These are phyloP conservation scores for Hamigera avellanea DNA, from an alignment of 495 filamentous ascomycete species.

Conservation along the genomic window DNA sequence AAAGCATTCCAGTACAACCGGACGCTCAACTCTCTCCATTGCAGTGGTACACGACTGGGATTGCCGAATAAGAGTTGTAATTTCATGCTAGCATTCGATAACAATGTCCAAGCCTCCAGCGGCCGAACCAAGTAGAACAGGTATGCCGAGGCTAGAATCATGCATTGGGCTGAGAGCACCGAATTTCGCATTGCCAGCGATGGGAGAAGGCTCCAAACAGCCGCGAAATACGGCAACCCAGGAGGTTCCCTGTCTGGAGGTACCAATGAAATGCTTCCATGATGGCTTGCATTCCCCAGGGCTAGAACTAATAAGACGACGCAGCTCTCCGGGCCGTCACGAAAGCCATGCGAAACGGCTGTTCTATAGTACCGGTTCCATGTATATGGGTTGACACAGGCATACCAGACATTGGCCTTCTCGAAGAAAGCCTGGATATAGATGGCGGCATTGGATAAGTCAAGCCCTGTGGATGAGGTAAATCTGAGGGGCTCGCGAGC, in stretches of 20 bases:
- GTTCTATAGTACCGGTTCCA: slow-evolving; percentile 67
- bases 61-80: slow-evolving; percentile 64
- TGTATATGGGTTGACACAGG: slow-evolving; percentile 71
- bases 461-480: slow-evolving; percentile 46
- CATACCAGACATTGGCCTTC: slow-evolving; percentile 74
- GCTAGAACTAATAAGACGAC: slow-evolving; percentile 70
- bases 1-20: slow-evolving; percentile 77
- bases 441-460: slow-evolving; percentile 60
- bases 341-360: slow-evolving; percentile 59
- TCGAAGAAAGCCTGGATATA: slow-evolving; percentile 72
- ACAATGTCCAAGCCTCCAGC: slow-evolving; percentile 69
- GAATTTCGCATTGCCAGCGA: slow-evolving; percentile 69
- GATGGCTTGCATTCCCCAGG: slow-evolving; percentile 59
- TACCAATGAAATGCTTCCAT: slow-evolving; percentile 61
- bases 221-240: slow-evolving; percentile 68
- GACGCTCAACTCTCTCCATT: slow-evolving; percentile 59
- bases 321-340: slow-evolving; percentile 68
- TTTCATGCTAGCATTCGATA: slow-evolving; percentile 70
- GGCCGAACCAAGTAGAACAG: slow-evolving; percentile 73
- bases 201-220: slow-evolving; percentile 66
- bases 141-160: slow-evolving; percentile 67
- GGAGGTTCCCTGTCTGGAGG: slow-evolving; percentile 61
- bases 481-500: slow-evolving; percentile 57
- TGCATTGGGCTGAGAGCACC: slow-evolving; percentile 65
- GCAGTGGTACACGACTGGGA: slow-evolving; percentile 53